Evolutionary conservation across 768 basidiomycete genomes (phyloP), one percentile per base, ranked within the genome.

Genomic region (Psilocybe tampanensis): DNA sequence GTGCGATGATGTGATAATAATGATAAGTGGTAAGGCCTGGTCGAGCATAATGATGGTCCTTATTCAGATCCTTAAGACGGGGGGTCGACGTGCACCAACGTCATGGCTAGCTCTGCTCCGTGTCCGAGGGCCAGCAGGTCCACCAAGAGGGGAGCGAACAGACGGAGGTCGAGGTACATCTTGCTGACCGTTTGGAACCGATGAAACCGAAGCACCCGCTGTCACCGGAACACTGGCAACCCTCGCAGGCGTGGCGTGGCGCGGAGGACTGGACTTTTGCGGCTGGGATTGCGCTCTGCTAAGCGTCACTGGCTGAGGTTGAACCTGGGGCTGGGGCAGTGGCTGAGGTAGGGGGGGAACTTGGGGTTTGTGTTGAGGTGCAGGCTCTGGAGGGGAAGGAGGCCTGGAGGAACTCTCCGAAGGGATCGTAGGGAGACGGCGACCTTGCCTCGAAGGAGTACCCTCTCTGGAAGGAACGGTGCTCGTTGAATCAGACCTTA

Each of bases 61-160:
- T 17, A 5, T 24, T 64, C 54, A 66, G 22, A 66, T 50, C 44
- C 60, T 58, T 21, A 66, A 42, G 17, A 47, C 61, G 22, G 66
- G 61, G 7, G 66, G 63, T 19, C 63, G 61, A 56, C 61, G 55
- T 2, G 32, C 54, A n/a, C 51, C 43, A 41, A 55, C 36, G 34
- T 60, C 45, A 24, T 60, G 50, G 50, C 60, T 62, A 33, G 50
- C 51, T 47, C 56, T 57, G 24, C 54, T 58, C 33, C 57, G 51
- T 18, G 62, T 65, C 24, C 70, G 62, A 13, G 69, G 69, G 17
- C 69, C 69, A 42, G 64, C 59, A 17, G 70, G 69, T 1, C 66
- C 67, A 41, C 54, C 58, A 17, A 65, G 60, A 8, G 68, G 68
- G 3, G 68, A 69, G 3, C 69, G 66, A 0, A 63, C 56, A 13